Conservation (phyloP, 1,139 yeast species). For the Kodamaea fungicola region DNA sequence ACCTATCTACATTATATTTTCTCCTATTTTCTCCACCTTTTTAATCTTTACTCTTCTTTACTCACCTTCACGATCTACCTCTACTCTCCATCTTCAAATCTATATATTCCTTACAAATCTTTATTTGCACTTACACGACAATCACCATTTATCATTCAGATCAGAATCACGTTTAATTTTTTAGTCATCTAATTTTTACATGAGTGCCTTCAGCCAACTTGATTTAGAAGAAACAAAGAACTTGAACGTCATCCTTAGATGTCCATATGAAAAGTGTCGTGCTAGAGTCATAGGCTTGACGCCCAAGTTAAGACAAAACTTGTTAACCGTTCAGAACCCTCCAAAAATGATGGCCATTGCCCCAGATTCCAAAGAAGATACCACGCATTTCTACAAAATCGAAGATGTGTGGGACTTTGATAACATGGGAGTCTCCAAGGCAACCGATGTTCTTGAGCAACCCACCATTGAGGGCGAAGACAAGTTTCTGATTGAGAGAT, state of each 20-base stretch:
- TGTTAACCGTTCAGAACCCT: slow-evolving; percentile 19
- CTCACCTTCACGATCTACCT: too few relatives aligned
- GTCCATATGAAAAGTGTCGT: slow-evolving; percentile 37
- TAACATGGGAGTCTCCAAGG: slow-evolving; percentile 68
- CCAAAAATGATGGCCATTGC: slow-evolving; percentile 28
- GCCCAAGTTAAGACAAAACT: slow-evolving; percentile 12
- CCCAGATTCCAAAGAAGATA: slow-evolving; percentile 8
- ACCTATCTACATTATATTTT: too few relatives aligned
- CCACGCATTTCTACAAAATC: slow-evolving; percentile 31
- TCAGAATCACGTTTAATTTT: background rate
- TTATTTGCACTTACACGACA: too few relatives aligned
- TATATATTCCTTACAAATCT: too few relatives aligned
- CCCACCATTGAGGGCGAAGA: slow-evolving; percentile 17
- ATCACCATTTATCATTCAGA: background rate
- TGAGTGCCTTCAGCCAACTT: slow-evolving; percentile 2
- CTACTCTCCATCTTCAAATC: too few relatives aligned
- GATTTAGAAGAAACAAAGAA: slow-evolving; percentile 4
- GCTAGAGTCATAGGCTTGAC: slow-evolving; percentile 32
- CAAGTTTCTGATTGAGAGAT: slow-evolving; percentile 39
- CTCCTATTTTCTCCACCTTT: too few relatives aligned
- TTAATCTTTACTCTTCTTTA: too few relatives aligned
- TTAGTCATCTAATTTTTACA: background rate
- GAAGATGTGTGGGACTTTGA: slow-evolving; percentile 74
- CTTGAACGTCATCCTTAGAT: slow-evolving; percentile 19
- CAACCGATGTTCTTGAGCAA: slow-evolving; percentile 25